Percentiles rank a stretch among this genome's conserved stretches.
Conservation (phyloP, 805 yeast genomes). For the Candida ascalaphidarum region DNA sequence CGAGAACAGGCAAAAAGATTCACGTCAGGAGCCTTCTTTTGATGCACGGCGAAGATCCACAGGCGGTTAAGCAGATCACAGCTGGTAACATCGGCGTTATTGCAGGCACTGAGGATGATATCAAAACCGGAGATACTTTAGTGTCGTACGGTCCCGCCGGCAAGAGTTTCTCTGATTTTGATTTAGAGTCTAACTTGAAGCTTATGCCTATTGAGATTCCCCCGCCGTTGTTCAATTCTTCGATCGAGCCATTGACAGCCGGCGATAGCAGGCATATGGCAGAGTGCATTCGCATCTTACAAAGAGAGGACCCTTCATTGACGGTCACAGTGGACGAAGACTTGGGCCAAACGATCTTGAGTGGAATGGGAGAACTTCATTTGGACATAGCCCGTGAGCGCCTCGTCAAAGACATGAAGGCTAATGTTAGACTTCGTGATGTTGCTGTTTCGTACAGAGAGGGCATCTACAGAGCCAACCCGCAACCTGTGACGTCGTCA, state of each 20-base stretch:
- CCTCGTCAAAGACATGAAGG: constrained; percentile 71
- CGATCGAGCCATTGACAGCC: constrained; percentile 73
- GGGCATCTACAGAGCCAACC: constrained; percentile 29
- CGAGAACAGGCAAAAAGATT: constrained; percentile 60
- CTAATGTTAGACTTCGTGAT: constrained; percentile 70
- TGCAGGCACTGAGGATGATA: constrained; percentile 57
- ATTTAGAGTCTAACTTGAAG: constrained; percentile 33
- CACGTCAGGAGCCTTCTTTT: constrained; percentile 60
- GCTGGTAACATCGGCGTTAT: constrained; percentile 91
- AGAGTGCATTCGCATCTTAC: constrained; percentile 51
- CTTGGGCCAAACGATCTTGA: constrained; percentile 75
- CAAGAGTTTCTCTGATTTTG: constrained; percentile 32
- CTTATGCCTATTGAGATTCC: constrained; percentile 79
- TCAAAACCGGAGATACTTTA: constrained; percentile 87
- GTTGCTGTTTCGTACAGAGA: constrained; percentile 90
- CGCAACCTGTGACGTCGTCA: constrained; percentile 4
- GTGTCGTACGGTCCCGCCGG: constrained; percentile 50
- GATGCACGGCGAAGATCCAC: constrained; percentile 85
- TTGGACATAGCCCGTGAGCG: constrained; percentile 81
- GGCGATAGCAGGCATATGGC: constrained; percentile 76
- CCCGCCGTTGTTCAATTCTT: constrained; percentile 85
- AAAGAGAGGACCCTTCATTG: constrained; percentile 90
- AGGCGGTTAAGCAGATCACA: constrained; percentile 52
- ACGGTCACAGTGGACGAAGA: constrained; percentile 70
- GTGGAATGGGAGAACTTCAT: constrained; percentile 98